A percentile compares a stretch with the other conserved stretches of the same genome.
phyloP scores from a whole-genome alignment of 2,329 filamentous ascomycete species.

The Fusarium algeriense region DNA sequence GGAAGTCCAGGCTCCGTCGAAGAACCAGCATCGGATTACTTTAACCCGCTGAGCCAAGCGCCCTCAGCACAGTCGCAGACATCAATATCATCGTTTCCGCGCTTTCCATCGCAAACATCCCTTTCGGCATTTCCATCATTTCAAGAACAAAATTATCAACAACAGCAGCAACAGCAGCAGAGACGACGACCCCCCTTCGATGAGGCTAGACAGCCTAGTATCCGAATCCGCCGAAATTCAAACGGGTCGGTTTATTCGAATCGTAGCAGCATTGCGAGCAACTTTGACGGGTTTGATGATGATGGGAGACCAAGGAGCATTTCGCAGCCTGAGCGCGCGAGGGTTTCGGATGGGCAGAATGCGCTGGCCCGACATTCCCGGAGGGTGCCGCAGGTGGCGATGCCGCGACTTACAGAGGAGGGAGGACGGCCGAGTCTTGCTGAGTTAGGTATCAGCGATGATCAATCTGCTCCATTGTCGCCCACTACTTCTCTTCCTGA shows the following conservation, averaged over 20 bases:
- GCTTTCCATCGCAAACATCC: constrained; percentile 27
- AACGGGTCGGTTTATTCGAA: constrained; percentile 41
- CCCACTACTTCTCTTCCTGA: constrained; percentile 48
- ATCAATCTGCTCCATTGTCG: constrained; percentile 38
- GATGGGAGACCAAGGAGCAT: constrained; percentile 51
- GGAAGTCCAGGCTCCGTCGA: constrained; percentile 37
- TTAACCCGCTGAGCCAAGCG: constrained; percentile 39
- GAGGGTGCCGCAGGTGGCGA: constrained; percentile 49
- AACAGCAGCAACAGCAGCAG: constrained; percentile 7
- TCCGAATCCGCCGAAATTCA: constrained; percentile 44
- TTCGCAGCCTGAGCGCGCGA: constrained; percentile 51
- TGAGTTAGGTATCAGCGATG: constrained; percentile 48
- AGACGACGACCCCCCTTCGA: constrained; percentile 33
- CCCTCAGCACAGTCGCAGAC: constrained; percentile 43
- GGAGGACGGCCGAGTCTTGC: constrained; percentile 52
- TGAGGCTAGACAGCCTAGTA: constrained; percentile 43
- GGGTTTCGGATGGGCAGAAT: constrained; percentile 31
- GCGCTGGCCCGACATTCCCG: constrained; percentile 48
- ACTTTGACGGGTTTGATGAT: constrained; percentile 22
- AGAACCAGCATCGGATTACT: constrained; percentile 44
- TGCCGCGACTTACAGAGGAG: constrained; percentile 57
- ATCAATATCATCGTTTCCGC: constrained; percentile 29
- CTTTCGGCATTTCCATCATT: constrained; percentile 33
- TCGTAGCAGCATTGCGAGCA: constrained; percentile 14
- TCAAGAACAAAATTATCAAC: constrained; percentile 1